A percentile compares a stretch with the other conserved stretches of the same genome.
These are phyloP conservation scores for Apiospora sp. DNA, from an alignment of 2,329 filamentous ascomycete species.

Conservation along the genomic window DNA sequence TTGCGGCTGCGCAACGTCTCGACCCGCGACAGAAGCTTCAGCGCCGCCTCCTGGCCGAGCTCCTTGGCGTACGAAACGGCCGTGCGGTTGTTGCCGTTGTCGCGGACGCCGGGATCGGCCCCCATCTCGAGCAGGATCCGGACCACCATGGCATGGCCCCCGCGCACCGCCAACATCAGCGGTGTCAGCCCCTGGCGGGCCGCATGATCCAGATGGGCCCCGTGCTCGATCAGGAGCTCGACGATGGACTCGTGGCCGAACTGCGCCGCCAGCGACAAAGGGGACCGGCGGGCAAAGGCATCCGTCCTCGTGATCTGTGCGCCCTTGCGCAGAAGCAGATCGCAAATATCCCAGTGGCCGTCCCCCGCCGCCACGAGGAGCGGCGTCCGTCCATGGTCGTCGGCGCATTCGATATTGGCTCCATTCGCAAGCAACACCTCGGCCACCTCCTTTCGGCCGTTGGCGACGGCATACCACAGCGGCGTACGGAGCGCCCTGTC, in stretches of 20 bases:
- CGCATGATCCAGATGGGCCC: background rate
- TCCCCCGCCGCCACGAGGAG: background rate
- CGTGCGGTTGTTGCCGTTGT: background rate
- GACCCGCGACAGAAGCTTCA: background rate
- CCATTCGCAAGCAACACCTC: background rate
- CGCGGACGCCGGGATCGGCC: background rate
- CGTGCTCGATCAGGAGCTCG: background rate
- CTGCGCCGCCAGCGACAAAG: background rate
- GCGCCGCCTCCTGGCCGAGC: background rate
- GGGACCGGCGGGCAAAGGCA: background rate
- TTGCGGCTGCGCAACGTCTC: background rate
- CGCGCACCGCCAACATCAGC: background rate
- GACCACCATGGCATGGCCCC: background rate
- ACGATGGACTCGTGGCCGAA: background rate
- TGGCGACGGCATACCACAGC: background rate
- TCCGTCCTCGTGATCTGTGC: background rate
- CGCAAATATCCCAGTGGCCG: background rate
- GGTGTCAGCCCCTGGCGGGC: background rate
- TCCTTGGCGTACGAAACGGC: background rate
- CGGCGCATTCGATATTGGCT: background rate
- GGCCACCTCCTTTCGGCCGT: background rate
- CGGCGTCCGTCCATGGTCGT: background rate
- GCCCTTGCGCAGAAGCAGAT: background rate
- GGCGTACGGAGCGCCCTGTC: background rate
- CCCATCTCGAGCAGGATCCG: background rate